Evolutionary conservation across 2,329 filamentous ascomycete genomes (phyloP), one percentile per base, ranked within the genome.

Genomic region (Fusarium nygamai): DNA sequence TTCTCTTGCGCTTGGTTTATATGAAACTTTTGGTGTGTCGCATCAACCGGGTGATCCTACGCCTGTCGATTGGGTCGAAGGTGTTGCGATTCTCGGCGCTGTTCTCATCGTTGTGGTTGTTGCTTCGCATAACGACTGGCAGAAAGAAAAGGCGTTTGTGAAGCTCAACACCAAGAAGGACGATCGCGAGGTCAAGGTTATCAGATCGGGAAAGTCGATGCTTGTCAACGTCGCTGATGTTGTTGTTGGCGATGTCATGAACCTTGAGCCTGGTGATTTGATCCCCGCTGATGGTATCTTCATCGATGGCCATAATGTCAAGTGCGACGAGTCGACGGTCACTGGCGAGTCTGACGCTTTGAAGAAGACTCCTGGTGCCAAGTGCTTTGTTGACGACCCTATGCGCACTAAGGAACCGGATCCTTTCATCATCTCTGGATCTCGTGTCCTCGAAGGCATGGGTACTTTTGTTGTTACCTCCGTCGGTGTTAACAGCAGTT

Each of bases 361-460:
- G 77, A 91, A 89, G 80, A 94, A 94, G 82, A 87, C 84, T 22
- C 80, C 89, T 8, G 92, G 86, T 36, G 91, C 93, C 41, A 91
- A 94, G 31, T 93, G 93, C 24, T 92, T 87, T 76, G 85, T 86
- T 22, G 91, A 92, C 24, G 92, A 95, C 74, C 89, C 93, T 73
- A 90, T 89, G 71, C 86, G 90, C 41, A 85, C 92, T 24, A 91
- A 90, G 83, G 94, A 94, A 81, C 88, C 94, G 81, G 93, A 95
- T 72, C 93, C 93, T 0, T 94, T 95, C 76, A 94, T 98, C 77
- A 93, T 97, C 73, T 98, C 95, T n/a, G 95, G 93, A 29, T 88
- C 91, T 60, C 92, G 92, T 69, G 92, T 94, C 62, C 92, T 94
- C 82, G 92, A 94, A 79, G 93, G 93, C 13, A 71, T 70, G 60